These are phyloP conservation scores for Diaporthe sp. DNA, from an alignment of 2,329 filamentous ascomycete species.

Conservation along the genomic window DNA sequence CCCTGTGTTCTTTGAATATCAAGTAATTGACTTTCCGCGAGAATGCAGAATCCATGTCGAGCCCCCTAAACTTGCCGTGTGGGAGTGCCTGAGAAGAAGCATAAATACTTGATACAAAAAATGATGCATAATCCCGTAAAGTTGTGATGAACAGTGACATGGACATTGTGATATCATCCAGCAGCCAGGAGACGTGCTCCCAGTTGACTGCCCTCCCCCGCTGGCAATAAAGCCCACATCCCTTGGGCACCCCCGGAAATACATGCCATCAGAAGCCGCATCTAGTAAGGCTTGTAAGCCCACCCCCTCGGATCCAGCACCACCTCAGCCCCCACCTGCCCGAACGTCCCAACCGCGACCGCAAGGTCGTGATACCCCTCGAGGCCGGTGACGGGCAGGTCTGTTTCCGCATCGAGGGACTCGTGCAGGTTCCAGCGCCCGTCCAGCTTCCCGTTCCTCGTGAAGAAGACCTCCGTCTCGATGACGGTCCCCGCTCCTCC, in stretches of 20 bases:
- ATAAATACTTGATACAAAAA: no score
- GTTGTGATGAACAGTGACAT: background rate
- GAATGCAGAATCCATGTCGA: background rate
- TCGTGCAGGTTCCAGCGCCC: conserved; percentile 82
- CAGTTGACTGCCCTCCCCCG: background rate
- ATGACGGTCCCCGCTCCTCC: conserved; percentile 49
- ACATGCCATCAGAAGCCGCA: background rate
- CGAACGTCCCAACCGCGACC: conserved; percentile 79
- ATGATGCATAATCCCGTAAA: background rate
- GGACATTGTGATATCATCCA: background rate
- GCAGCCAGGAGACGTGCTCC: background rate
- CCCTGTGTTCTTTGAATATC: no score
- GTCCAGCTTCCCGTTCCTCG: conserved; percentile 71
- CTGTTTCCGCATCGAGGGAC: conserved; percentile 75
- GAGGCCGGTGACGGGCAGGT: conserved; percentile 75
- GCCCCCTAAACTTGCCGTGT: background rate
- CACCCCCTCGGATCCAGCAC: conserved; percentile 72
- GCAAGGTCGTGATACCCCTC: conserved; percentile 80
- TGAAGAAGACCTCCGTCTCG: conserved; percentile 77
- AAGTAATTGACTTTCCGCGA: background rate
- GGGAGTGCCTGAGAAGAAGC: background rate
- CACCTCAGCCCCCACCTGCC: conserved; percentile 77
- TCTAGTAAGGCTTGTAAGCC: conserved; percentile 59
- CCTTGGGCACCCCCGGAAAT: background rate
- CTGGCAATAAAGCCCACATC: background rate